phyloP scores from a whole-genome alignment of 1,284 basidiomycete species.

The Thecaphora frezii region DNA sequence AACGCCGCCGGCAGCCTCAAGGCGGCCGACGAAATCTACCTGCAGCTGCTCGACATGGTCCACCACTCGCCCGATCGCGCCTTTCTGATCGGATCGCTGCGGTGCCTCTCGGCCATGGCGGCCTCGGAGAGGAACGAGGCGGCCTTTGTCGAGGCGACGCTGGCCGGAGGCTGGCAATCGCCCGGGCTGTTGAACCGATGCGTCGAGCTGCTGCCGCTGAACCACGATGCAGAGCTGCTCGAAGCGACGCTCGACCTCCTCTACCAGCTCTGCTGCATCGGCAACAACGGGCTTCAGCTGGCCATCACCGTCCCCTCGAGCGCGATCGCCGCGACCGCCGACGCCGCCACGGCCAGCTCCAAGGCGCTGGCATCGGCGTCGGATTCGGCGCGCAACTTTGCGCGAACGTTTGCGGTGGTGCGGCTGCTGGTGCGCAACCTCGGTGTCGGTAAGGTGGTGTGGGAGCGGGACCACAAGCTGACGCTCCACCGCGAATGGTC shows the following conservation, averaged over 20 bases:
- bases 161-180: constrained; percentile 18
- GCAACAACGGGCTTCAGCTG: constrained; percentile 41
- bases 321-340: too few relatives aligned
- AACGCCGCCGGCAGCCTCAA: constrained; percentile 1
- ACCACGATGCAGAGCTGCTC: constrained; percentile 46
- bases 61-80: constrained; percentile 47
- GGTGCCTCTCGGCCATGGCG: constrained; percentile 43
- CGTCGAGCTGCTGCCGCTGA: constrained; percentile 47
- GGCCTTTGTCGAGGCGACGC: constrained; percentile 36
- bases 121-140: constrained; percentile 41
- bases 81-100: constrained; percentile 43
- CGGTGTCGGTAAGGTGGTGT: constrained; percentile 38
- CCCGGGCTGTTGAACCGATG: constrained; percentile 44
- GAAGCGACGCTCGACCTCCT: constrained; percentile 51
- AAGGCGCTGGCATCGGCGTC: neutral
- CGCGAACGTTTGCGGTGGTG: constrained; percentile 13
- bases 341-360: neutral
- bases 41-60: constrained; percentile 29
- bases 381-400: neutral
- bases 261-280: constrained; percentile 48
- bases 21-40: constrained; percentile 38
- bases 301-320: neutral
- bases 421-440: constrained; percentile 42
- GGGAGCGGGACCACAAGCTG: constrained; percentile 39
- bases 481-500: constrained; percentile 26